These are phyloP conservation scores for Jacaranda copaia DNA, from an alignment of 257 asterid species.

Conservation along the genomic window DNA sequence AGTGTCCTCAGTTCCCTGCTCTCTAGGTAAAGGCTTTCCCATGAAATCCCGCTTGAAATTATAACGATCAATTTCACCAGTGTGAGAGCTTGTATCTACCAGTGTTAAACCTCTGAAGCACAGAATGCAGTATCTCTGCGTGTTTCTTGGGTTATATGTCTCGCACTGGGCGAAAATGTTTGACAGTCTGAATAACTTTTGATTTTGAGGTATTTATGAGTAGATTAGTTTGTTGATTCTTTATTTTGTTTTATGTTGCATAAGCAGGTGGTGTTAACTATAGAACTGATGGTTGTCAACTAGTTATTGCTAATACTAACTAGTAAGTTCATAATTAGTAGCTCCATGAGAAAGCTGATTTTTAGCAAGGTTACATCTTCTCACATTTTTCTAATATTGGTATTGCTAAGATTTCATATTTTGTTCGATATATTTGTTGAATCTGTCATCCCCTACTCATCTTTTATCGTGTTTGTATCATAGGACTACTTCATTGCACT, in stretches of 20 bases:
- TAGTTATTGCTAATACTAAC: neutral
- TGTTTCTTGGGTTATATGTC: neutral
- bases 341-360: no score
- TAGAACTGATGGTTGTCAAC: neutral
- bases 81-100: no score
- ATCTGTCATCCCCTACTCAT: constrained; percentile 11
- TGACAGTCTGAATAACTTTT: neutral
- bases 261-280: no score
- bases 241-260: no score
- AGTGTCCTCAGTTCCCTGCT: no score
- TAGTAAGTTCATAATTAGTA: neutral
- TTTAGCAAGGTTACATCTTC: neutral
- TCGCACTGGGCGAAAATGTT: neutral
- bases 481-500: constrained; percentile 58
- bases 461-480: constrained; percentile 31
- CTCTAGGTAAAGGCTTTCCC: no score
- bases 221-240: neutral
- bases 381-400: neutral
- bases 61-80: no score
- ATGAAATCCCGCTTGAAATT: no score
- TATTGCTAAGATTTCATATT: neutral
- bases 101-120: neutral
- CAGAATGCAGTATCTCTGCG: neutral
- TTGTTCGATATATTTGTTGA: neutral
- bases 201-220: neutral